Base-by-base conservation (phyloP, 2,329 filamentous ascomycete genomes). In the Fusarium chlamydosporum region DNA sequence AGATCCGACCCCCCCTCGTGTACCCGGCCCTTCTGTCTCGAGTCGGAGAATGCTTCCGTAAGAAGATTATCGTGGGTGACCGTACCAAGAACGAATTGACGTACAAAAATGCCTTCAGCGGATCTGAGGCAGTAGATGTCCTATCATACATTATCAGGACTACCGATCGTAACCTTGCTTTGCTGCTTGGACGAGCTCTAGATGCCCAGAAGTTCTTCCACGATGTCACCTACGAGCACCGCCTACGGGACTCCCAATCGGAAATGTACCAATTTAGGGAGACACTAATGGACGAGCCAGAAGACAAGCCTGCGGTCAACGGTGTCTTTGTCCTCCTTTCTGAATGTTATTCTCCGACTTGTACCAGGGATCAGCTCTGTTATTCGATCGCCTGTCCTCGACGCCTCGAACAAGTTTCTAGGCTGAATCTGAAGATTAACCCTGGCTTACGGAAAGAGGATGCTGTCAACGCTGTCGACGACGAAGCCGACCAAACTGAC, bases 201-300 rank as follows among this genome's bases (percentile, higher is more conserved):
- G 96, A 99, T 81, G 96, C 96, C 26, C 96, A 99, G 77, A 98
- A 98, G 78, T 97, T 97, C 82, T 99, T 99, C 78, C 96, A 99
- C 82, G 96, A 99, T 84, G 96, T 98, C 51, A 97, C 95, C 1
- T 99, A 99, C 79, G 95, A 97, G 74, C 96, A 99, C 79, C 89
- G 96, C 47, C 83, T 99, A 74, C 92, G 96, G 79, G 96, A 99
- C 79, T 96, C 95, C n/a, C 88, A 91, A 40, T 91, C 91, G 52
- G 96, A 99, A 80, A 92, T 99, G 79, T 99, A 98, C 79, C 95
- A 98, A 77, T 99, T 99, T 80, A 90, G 92, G 72, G 95, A 98
- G 81, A 96, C 91, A 4, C 85, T 98, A 78, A 91, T 94, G 81
- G 95, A 98, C 54, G 89, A 93, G 73, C 82, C 83, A n/a, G 91